Percentiles rank a stretch among this genome's conserved stretches.
Evolutionary conservation across 75 land plant species (phyloP).

Genomic region (Sequoia sempervirens): DNA sequence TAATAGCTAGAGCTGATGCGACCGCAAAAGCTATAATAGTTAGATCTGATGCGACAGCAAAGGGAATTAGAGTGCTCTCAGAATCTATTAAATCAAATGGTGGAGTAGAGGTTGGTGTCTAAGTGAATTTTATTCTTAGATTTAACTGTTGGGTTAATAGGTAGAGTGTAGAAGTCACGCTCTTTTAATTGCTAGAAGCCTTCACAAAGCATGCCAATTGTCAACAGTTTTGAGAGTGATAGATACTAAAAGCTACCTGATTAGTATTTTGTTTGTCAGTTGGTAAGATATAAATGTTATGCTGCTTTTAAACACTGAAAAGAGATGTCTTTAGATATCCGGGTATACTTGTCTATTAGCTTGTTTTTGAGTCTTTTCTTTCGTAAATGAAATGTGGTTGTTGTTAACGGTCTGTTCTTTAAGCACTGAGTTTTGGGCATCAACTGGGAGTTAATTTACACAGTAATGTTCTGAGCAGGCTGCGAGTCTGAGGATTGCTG

Average conservation of each 20-base stretch:
- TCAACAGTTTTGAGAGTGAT: neutral
- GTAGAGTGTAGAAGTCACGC: neutral
- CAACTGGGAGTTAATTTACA: neutral
- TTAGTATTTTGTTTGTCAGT: conserved; percentile 1
- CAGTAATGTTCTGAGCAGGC: conserved; percentile 44
- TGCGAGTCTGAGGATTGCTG: conserved; percentile 82
- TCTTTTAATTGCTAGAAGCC: neutral
- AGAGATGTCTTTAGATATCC: neutral
- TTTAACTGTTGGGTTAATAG: neutral
- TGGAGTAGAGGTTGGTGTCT: conserved; percentile 61
- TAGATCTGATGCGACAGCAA: conserved; percentile 28
- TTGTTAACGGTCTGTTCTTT: neutral
- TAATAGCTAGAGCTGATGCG: conserved; percentile 17
- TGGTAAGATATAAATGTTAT: neutral
- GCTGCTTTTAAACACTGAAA: neutral
- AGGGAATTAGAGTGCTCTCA: conserved; percentile 55
- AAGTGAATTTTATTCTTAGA: neutral
- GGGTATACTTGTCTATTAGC: neutral
- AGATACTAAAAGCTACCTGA: neutral
- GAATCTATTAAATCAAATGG: conserved; percentile 58
- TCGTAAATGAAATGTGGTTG: neutral
- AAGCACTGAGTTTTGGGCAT: neutral
- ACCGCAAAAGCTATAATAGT: conserved; percentile 40
- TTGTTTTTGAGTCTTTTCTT: neutral
- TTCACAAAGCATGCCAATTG: neutral